Evolutionary conservation across 345 rosid species (phyloP).

Genomic region (Clausena lansium): DNA sequence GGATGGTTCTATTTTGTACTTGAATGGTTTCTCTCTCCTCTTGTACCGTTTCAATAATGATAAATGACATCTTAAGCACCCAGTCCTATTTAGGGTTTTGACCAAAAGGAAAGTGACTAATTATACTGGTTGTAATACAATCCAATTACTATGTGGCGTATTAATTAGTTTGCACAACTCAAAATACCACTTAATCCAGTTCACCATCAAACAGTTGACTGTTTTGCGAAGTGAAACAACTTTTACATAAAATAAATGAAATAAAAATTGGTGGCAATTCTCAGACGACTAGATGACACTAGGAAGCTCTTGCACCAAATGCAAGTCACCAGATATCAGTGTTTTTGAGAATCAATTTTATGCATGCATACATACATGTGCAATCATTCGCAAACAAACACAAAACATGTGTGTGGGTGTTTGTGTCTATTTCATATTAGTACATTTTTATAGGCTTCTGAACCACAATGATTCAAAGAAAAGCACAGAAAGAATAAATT

Average conservation of each 20-base stretch:
- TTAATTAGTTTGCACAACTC: background rate
- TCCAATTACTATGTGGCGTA: background rate
- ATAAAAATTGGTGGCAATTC: background rate
- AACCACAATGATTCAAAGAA: background rate
- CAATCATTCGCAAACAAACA: background rate
- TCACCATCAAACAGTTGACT: background rate
- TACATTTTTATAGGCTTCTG: background rate
- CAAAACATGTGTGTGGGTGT: background rate
- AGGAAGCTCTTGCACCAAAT: background rate
- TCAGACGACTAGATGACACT: background rate
- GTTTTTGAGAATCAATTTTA: background rate
- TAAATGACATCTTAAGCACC: background rate
- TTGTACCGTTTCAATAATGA: background rate
- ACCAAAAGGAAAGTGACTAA: background rate
- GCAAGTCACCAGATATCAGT: background rate
- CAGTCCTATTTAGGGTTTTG: background rate
- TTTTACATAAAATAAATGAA: background rate
- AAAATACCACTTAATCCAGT: background rate
- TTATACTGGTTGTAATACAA: background rate
- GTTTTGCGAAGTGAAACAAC: background rate
- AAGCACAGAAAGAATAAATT: slow-evolving; percentile 7
- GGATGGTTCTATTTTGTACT: background rate
- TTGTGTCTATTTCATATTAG: background rate
- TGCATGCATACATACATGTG: background rate
- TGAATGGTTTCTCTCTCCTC: background rate